Conservation (phyloP, 2,329 filamentous ascomycete species). For the Fusarium goolgardi region DNA sequence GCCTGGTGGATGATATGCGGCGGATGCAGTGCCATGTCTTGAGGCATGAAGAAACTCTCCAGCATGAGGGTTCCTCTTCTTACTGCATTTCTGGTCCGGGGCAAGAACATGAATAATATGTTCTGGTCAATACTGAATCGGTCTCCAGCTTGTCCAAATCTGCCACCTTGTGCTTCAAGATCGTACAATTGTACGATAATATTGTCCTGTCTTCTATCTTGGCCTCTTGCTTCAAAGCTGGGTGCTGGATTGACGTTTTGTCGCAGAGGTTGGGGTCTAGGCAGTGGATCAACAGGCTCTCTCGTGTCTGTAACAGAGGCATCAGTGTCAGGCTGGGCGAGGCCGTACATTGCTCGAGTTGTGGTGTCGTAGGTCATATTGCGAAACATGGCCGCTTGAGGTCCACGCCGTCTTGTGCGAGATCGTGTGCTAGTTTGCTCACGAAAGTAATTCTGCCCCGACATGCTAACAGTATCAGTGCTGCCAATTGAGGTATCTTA, state of each 20-base stretch:
- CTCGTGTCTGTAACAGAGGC: background rate
- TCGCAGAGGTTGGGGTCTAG: background rate
- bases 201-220: slow-evolving; percentile 17
- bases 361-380: background rate
- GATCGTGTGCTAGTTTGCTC: background rate
- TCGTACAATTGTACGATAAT: slow-evolving; percentile 26
- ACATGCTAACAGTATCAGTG: slow-evolving; percentile 3
- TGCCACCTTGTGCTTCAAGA: slow-evolving; percentile 3
- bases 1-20: slow-evolving; percentile 23
- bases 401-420: background rate
- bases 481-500: background rate
- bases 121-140: slow-evolving; percentile 26
- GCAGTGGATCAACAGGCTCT: background rate
- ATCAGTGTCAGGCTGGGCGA: slow-evolving; percentile 12
- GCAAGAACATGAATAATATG: slow-evolving; percentile 25
- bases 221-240: background rate
- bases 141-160: slow-evolving; percentile 16
- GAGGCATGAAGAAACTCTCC: slow-evolving; percentile 18
- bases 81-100: slow-evolving; percentile 24
- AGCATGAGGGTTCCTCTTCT: slow-evolving; percentile 31
- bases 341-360: background rate
- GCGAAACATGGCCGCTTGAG: background rate
- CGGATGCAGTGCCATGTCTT: slow-evolving; percentile 6
- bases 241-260: background rate
- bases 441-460: background rate